These are phyloP conservation scores for Irpex sp. DNA, from an alignment of 1,284 basidiomycete species.

Conservation along the genomic window DNA sequence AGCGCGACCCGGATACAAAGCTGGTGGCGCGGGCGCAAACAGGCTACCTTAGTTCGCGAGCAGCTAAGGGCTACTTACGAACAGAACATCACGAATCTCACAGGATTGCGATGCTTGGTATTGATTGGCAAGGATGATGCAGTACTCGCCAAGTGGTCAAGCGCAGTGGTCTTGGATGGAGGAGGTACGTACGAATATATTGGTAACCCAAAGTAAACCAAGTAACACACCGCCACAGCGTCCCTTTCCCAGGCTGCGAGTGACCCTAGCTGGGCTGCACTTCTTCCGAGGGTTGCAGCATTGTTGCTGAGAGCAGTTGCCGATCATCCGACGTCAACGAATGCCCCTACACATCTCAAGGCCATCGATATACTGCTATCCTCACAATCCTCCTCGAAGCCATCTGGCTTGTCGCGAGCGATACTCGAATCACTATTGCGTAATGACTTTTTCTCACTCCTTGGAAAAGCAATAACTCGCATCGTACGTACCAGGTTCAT, in stretches of 20 bases:
- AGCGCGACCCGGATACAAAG: constrained; percentile 58
- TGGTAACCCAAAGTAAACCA: not conserved
- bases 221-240: constrained; percentile 24
- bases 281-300: constrained; percentile 44
- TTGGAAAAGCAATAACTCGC: constrained; percentile 26
- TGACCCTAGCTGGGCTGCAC: constrained; percentile 48
- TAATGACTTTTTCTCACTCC: constrained; percentile 35
- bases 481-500: constrained; percentile 19
- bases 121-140: constrained; percentile 52
- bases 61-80: constrained; percentile 43
- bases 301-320: constrained; percentile 50
- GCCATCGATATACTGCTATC: constrained; percentile 35
- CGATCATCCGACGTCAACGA: constrained; percentile 40
- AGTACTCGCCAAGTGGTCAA: constrained; percentile 49
- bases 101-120: constrained; percentile 55
- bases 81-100: constrained; percentile 42
- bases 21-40: constrained; percentile 54
- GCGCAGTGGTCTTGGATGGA: constrained; percentile 30
- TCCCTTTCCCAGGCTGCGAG: constrained; percentile 35
- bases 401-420: constrained; percentile 23
- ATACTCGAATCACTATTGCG: constrained; percentile 34
- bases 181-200: constrained; percentile 31
- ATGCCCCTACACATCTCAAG: constrained; percentile 28
- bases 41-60: constrained; percentile 34
- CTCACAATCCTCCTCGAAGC: constrained; percentile 7